phyloP scores from a whole-genome alignment of 2,329 filamentous ascomycete species.

The Mariannaea sp. region DNA sequence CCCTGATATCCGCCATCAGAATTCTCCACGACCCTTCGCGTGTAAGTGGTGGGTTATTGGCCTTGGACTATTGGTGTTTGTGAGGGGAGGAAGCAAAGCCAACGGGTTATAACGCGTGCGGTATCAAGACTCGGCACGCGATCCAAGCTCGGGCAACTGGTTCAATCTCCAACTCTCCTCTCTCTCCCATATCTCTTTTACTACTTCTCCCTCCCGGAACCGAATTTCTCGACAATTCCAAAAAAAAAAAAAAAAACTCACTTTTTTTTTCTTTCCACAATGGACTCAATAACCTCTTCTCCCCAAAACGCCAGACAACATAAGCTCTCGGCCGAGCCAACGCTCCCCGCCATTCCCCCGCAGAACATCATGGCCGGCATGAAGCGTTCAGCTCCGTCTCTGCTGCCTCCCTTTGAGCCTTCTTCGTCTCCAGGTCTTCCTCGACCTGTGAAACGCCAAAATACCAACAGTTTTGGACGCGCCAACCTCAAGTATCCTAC shows the following conservation, averaged over 20 bases:
- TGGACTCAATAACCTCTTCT: conserved; percentile 47
- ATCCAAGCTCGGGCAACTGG: background rate
- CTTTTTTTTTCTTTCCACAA: conserved; percentile 11
- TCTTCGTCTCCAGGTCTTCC: conserved; percentile 78
- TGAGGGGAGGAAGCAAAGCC: conserved; percentile 14
- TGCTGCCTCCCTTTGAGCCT: conserved; percentile 81
- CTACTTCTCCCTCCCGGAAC: too few relatives aligned
- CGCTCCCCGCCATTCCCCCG: conserved; percentile 38
- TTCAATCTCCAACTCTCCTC: background rate
- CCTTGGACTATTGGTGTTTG: too few relatives aligned
- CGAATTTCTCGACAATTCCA: too few relatives aligned
- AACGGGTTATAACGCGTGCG: conserved; percentile 8
- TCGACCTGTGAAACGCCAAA: conserved; percentile 70
- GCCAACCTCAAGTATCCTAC: conserved; percentile 81
- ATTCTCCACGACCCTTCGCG: background rate
- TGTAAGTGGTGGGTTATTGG: conserved; percentile 14
- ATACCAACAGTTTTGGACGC: conserved; percentile 44
- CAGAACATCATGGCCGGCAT: conserved; percentile 47
- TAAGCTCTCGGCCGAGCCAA: conserved; percentile 41
- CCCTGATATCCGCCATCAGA: background rate
- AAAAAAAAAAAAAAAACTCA: too few relatives aligned
- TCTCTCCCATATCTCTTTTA: too few relatives aligned
- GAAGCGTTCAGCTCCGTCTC: conserved; percentile 67
- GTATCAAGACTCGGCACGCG: conserved; percentile 10
- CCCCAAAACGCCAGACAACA: conserved; percentile 31